A percentile compares a stretch with the other conserved stretches of the same genome.
Evolutionary conservation across 228 moss, liverwort and hornwort species (phyloP).

Genomic region (Sphagnum magellanicum): DNA sequence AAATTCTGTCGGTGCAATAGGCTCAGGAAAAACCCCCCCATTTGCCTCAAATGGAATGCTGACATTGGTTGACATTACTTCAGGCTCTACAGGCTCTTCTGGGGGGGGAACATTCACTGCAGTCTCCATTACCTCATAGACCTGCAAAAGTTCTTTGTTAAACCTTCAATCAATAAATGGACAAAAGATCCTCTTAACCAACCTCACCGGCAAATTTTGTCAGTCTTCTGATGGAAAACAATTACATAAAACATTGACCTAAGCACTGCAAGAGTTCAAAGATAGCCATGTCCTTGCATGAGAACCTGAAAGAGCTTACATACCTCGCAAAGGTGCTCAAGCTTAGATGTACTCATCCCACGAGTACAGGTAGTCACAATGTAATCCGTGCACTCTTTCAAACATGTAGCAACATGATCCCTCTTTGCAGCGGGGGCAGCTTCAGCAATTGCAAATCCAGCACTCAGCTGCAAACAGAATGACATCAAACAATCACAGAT

Average conservation of each 20-base stretch:
- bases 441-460: slow-evolving; percentile 82
- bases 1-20: slow-evolving; percentile 29
- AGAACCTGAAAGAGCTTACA: background rate
- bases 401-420: slow-evolving; percentile 56
- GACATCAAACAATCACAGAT: background rate
- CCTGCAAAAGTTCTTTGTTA: slow-evolving; percentile 23
- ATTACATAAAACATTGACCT: too few species aligned
- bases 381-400: slow-evolving; percentile 71
- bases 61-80: slow-evolving; percentile 3
- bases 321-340: slow-evolving; percentile 85
- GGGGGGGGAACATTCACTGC: slow-evolving; percentile 51
- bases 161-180: too few species aligned
- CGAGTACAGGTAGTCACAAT: slow-evolving; percentile 62
- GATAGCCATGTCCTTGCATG: too few species aligned
- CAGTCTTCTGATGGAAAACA: too few species aligned
- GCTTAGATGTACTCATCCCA: slow-evolving; percentile 66
- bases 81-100: slow-evolving; percentile 16
- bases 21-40: slow-evolving; percentile 24
- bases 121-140: slow-evolving; percentile 75
- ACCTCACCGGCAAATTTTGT: too few species aligned
- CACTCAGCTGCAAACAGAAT: slow-evolving; percentile 54
- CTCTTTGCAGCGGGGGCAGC: slow-evolving; percentile 65
- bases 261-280: too few species aligned
- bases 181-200: too few species aligned
- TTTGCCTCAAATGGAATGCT: slow-evolving; percentile 5